Evolutionary conservation across 805 yeast species (phyloP).

Genomic region (Pichia heedii): DNA sequence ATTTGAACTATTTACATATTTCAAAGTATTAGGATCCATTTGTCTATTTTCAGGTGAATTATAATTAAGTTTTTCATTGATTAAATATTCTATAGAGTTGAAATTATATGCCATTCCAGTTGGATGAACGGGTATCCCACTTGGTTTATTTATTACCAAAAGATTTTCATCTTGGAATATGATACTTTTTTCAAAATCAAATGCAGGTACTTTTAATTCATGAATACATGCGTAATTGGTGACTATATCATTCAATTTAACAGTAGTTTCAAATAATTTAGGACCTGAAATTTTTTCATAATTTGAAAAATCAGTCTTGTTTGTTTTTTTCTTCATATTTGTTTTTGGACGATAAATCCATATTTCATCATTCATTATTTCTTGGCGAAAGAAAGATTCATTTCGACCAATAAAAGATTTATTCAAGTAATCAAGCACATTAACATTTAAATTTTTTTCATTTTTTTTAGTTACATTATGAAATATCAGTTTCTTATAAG

Average conservation of each 20-base stretch:
- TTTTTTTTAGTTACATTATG: background rate
- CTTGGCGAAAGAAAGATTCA: slow-evolving; percentile 5
- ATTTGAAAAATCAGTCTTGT: background rate
- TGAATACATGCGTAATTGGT: slow-evolving; percentile 34
- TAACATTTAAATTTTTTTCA: slow-evolving; percentile 7
- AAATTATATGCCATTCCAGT: slow-evolving; percentile 31
- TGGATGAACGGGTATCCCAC: slow-evolving; percentile 49
- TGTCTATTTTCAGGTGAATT: no score
- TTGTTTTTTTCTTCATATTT: background rate
- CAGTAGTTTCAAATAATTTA: slow-evolving; percentile 7
- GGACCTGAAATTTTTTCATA: slow-evolving; percentile 7
- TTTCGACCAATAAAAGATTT: slow-evolving; percentile 14
- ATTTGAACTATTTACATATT: background rate
- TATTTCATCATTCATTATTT: slow-evolving; percentile 11
- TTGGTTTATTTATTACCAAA: slow-evolving; percentile 41
- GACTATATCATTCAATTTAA: slow-evolving; percentile 16
- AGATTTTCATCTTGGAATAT: slow-evolving; percentile 30
- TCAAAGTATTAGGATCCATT: no score
- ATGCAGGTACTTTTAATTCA: slow-evolving; percentile 32
- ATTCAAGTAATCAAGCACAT: slow-evolving; percentile 11
- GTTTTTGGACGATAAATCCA: slow-evolving; percentile 6
- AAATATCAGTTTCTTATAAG: background rate
- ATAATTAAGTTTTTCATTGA: no score
- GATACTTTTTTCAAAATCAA: slow-evolving; percentile 13
- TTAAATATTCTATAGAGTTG: slow-evolving; percentile 36